Evolutionary conservation across 2,329 filamentous ascomycete species (phyloP).

Genomic region (Cladorrhinum sp.): DNA sequence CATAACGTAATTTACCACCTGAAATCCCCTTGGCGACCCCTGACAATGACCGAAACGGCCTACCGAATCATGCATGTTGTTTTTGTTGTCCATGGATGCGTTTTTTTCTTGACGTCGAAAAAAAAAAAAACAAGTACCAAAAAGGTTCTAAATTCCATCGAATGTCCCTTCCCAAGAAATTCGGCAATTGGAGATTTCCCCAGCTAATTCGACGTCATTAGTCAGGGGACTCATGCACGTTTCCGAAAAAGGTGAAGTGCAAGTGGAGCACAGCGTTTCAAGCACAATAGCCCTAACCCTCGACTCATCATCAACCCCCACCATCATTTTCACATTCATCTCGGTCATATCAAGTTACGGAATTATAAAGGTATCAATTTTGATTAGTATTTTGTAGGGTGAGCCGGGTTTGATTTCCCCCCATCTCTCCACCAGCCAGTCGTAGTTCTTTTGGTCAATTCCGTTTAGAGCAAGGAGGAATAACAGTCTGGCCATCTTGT

Average conservation of each 20-base stretch:
- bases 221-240: background rate
- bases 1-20: conserved; percentile 23
- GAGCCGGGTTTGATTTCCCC: background rate
- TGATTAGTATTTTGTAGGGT: too few species aligned
- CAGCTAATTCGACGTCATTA: background rate
- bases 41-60: conserved; percentile 8
- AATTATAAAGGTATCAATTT: background rate
- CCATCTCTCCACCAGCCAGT: background rate
- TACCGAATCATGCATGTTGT: conserved; percentile 2
- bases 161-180: background rate
- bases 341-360: background rate
- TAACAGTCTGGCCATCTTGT: background rate
- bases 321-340: background rate
- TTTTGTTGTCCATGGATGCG: background rate
- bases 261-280: background rate
- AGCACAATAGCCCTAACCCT: background rate
- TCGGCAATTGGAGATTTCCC: background rate
- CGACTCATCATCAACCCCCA: background rate
- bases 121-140: background rate
- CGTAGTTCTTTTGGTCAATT: background rate
- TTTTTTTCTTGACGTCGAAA: background rate
- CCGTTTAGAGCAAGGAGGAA: background rate
- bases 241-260: background rate
- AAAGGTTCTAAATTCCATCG: background rate
- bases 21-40: conserved; percentile 20